Evolutionary conservation across 1,284 basidiomycete genomes (phyloP).

Genomic region (Melanopsichium pennsylvanicum): DNA sequence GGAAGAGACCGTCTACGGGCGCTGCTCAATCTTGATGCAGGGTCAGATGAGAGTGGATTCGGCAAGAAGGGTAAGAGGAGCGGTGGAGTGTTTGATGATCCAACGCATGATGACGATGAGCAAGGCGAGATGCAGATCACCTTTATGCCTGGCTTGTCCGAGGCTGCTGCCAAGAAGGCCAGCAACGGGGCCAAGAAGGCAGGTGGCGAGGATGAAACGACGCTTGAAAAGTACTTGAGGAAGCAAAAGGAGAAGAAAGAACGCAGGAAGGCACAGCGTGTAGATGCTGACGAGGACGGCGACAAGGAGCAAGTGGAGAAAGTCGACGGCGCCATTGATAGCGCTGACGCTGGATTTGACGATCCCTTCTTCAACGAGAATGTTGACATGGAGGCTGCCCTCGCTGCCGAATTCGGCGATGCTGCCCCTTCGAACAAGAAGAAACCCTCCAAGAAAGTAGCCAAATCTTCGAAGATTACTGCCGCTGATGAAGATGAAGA

Average conservation of each 20-base stretch:
- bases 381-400: slow-evolving; percentile 59
- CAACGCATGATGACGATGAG: slow-evolving; percentile 40
- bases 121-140: slow-evolving; percentile 60
- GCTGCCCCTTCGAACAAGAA: slow-evolving; percentile 65
- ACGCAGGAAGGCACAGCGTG: slow-evolving; percentile 37
- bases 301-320: slow-evolving; percentile 5
- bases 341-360: slow-evolving; percentile 58
- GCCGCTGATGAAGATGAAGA: slow-evolving; percentile 1
- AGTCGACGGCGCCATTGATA: slow-evolving; percentile 15
- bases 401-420: slow-evolving; percentile 64
- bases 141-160: slow-evolving; percentile 61
- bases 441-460: slow-evolving; percentile 11
- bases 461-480: background rate
- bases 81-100: slow-evolving; percentile 53
- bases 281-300: slow-evolving; percentile 16
- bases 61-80: slow-evolving; percentile 28
- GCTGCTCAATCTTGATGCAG: slow-evolving; percentile 50
- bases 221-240: slow-evolving; percentile 62
- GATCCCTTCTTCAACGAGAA: slow-evolving; percentile 72
- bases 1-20: slow-evolving; percentile 52
- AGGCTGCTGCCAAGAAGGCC: slow-evolving; percentile 49
- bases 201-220: slow-evolving; percentile 58
- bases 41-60: slow-evolving; percentile 22
- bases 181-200: slow-evolving; percentile 15
- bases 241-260: slow-evolving; percentile 65